phyloP scores from a whole-genome alignment of 2,329 filamentous ascomycete genomes.

The Calonectria ilicicola region DNA sequence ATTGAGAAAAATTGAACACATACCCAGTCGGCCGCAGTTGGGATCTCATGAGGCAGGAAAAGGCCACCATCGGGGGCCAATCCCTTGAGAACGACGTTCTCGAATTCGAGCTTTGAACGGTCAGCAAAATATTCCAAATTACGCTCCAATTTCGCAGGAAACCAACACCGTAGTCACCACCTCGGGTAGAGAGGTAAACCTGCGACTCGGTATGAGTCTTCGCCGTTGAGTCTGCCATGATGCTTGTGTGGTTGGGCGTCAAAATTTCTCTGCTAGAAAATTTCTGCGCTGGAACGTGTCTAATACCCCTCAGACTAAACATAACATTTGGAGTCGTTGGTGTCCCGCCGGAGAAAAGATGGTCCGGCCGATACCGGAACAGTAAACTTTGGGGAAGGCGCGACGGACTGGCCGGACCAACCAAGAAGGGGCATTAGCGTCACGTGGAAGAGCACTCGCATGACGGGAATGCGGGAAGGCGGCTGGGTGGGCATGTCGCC shows the following conservation, averaged over 20 bases:
- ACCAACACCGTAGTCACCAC: conserved; percentile 9
- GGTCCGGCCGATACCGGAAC: conserved; percentile 6
- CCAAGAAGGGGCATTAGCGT: not conserved
- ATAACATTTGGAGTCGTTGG: conserved; percentile 5
- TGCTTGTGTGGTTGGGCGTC: not conserved
- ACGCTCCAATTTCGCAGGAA: not conserved
- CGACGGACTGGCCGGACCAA: not conserved
- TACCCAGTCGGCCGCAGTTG: conserved; percentile 12
- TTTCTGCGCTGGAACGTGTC: conserved; percentile 8
- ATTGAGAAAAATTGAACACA: not conserved
- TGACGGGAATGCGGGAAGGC: not conserved
- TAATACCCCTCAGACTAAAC: conserved; percentile 6
- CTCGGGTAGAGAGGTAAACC: conserved; percentile 7
- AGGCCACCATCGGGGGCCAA: conserved; percentile 82
- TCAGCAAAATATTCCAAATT: not conserved
- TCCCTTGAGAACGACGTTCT: conserved; percentile 87
- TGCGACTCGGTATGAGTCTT: conserved; percentile 10
- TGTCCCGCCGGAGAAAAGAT: conserved; percentile 5
- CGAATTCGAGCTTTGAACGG: conserved; percentile 77
- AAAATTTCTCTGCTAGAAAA: not conserved
- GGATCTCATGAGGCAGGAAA: conserved; percentile 50
- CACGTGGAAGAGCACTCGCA: not conserved
- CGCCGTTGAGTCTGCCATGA: not conserved
- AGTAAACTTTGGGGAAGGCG: conserved; percentile 1
- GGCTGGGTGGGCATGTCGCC: not conserved